Evolutionary conservation across 495 filamentous ascomycete species (phyloP).

Genomic region (Aspergillus baeticus): DNA sequence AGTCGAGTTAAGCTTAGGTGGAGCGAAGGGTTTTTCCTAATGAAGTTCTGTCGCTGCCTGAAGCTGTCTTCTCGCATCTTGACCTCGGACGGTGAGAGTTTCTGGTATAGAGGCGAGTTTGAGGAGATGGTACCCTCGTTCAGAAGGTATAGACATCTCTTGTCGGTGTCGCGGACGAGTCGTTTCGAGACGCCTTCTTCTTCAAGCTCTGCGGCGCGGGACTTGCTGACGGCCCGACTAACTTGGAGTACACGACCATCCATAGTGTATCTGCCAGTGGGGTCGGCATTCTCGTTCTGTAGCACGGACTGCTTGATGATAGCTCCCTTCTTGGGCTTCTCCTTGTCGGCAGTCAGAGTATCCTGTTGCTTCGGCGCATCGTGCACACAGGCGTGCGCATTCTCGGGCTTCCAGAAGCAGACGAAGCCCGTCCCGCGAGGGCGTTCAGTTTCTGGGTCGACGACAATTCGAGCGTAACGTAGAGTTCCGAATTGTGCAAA

Average conservation of each 20-base stretch:
- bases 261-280: conserved; percentile 78
- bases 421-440: conserved; percentile 94
- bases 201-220: conserved; percentile 71
- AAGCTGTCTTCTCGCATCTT: conserved; percentile 84
- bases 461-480: conserved; percentile 84
- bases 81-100: conserved; percentile 75
- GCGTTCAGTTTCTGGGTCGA: conserved; percentile 77
- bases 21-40: conserved; percentile 84
- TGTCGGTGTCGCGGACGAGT: conserved; percentile 76
- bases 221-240: conserved; percentile 76
- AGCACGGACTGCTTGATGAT: conserved; percentile 72
- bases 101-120: conserved; percentile 69
- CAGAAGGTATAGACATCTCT: conserved; percentile 86
- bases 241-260: conserved; percentile 86
- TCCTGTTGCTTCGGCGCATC: conserved; percentile 61
- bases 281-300: conserved; percentile 75
- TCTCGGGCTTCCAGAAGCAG: conserved; percentile 77
- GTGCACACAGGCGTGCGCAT: conserved; percentile 70
- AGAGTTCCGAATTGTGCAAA: conserved; percentile 81
- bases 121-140: conserved; percentile 77
- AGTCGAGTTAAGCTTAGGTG: conserved; percentile 90
- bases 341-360: conserved; percentile 31
- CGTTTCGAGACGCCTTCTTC: conserved; percentile 63
- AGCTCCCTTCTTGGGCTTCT: conserved; percentile 38
- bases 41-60: conserved; percentile 84